These are phyloP conservation scores for Trichoderma orchidacearum DNA, from an alignment of 495 filamentous ascomycete species.

Conservation along the genomic window DNA sequence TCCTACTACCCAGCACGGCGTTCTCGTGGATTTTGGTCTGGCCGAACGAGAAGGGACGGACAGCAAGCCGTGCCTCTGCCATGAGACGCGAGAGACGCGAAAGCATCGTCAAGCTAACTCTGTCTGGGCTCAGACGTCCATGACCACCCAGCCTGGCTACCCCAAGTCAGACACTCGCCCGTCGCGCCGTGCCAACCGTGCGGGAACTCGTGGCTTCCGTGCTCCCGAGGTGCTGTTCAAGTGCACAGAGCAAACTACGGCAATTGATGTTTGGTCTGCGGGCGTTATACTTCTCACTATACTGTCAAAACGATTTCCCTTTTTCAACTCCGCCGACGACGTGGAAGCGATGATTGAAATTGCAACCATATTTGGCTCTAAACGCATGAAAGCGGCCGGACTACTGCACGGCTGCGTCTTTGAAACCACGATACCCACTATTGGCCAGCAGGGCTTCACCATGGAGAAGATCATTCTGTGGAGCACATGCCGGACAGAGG, in stretches of 20 bases:
- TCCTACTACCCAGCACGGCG: conserved; percentile 61
- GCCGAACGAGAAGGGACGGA: conserved; percentile 73
- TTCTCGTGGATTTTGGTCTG: conserved; percentile 91
- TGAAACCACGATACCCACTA: conserved; percentile 81
- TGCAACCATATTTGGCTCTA: conserved; percentile 81
- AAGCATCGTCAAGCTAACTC: conserved; percentile 24
- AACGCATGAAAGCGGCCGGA: conserved; percentile 68
- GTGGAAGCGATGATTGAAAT: conserved; percentile 96
- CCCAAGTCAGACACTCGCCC: conserved; percentile 79
- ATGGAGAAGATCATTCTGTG: conserved; percentile 90
- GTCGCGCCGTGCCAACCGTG: conserved; percentile 80
- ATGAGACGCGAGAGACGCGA: conserved; percentile 28
- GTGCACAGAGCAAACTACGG: conserved; percentile 90
- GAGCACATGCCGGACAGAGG: conserved; percentile 52
- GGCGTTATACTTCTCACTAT: conserved; percentile 91
- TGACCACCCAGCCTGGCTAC: conserved; percentile 49
- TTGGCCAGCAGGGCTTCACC: conserved; percentile 69
- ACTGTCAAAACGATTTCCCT: conserved; percentile 80
- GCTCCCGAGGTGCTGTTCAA: conserved; percentile 96
- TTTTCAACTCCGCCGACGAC: conserved; percentile 95
- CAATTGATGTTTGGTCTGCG: conserved; percentile 94
- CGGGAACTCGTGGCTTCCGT: conserved; percentile 91
- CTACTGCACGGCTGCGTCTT: conserved; percentile 73
- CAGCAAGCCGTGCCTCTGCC: conserved; percentile 59
- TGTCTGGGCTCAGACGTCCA: conserved; percentile 22